phyloP scores from a whole-genome alignment of 805 yeast species.

The Lipomyces chichibuensis region DNA sequence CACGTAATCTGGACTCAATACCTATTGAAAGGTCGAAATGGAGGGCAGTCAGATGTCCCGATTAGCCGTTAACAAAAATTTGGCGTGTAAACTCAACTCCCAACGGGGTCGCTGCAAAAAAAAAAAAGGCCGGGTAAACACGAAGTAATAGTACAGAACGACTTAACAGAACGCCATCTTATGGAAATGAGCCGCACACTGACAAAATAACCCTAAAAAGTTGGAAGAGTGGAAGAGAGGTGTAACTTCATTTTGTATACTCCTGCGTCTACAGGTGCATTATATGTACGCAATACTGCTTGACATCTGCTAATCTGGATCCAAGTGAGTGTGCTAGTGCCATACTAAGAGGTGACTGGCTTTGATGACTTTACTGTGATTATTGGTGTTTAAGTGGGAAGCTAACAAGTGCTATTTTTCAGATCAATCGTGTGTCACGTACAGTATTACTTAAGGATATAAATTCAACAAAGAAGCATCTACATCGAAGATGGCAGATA shows the following conservation, averaged over 20 bases:
- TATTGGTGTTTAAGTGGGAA: background rate
- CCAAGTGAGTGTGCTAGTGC: too few relatives aligned
- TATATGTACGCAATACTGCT: background rate
- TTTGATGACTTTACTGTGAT: background rate
- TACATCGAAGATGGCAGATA: constrained; percentile 21
- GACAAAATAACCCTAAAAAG: too few relatives aligned
- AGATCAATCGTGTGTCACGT: background rate
- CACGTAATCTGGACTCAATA: background rate
- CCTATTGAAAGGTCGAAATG: background rate
- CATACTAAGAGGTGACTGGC: background rate
- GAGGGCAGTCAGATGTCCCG: too few relatives aligned
- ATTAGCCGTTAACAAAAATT: too few relatives aligned
- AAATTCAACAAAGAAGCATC: background rate
- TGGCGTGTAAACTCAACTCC: too few relatives aligned
- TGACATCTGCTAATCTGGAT: background rate
- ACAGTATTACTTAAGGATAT: background rate
- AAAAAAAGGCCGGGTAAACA: too few relatives aligned
- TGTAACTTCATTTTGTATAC: background rate
- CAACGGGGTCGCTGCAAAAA: too few relatives aligned
- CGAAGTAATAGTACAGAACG: too few relatives aligned
- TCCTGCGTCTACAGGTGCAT: background rate
- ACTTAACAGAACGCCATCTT: too few relatives aligned
- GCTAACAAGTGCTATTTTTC: background rate
- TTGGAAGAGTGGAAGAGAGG: too few relatives aligned
- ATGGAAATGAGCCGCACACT: background rate